phyloP scores from a whole-genome alignment of 495 filamentous ascomycete species.

The Evansstolkia leycettana region DNA sequence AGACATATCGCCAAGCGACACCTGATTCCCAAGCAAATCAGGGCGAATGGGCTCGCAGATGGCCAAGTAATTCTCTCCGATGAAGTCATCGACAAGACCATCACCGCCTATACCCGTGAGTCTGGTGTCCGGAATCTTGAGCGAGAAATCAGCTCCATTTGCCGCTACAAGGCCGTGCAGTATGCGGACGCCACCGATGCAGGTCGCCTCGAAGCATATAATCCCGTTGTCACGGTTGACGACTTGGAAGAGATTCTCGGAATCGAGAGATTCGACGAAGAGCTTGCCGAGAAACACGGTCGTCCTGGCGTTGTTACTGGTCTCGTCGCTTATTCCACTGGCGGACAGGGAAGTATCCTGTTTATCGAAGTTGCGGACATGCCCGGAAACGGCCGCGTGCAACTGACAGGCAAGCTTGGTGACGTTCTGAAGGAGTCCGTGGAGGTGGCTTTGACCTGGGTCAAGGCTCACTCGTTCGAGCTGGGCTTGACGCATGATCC shows the following conservation, averaged over 20 bases:
- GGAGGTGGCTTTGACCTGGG: constrained; percentile 91
- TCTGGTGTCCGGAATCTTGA: constrained; percentile 96
- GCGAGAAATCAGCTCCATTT: constrained; percentile 87
- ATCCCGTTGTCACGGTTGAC: constrained; percentile 54
- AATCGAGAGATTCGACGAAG: constrained; percentile 88
- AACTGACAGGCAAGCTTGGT: constrained; percentile 97
- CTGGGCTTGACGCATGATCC: constrained; percentile 71
- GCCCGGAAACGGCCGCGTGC: constrained; percentile 84
- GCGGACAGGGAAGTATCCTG: constrained; percentile 88
- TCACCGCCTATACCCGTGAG: constrained; percentile 92
- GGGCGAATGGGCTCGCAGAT: constrained; percentile 60
- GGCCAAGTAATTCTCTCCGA: constrained; percentile 64
- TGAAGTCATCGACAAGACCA: constrained; percentile 85
- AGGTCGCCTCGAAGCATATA: constrained; percentile 58
- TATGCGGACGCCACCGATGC: constrained; percentile 79
- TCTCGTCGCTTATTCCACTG: constrained; percentile 88
- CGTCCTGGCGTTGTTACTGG: constrained; percentile 94
- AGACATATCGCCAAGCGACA: constrained; percentile 88
- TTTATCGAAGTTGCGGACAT: constrained; percentile 98
- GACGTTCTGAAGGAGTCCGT: constrained; percentile 96
- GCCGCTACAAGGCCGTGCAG: constrained; percentile 89
- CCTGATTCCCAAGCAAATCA: constrained; percentile 87
- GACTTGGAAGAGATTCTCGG: constrained; percentile 88
- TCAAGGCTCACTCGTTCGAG: constrained; percentile 90
- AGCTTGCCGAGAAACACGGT: constrained; percentile 79